These are phyloP conservation scores for Huntiella bhutanensis DNA, from an alignment of 2,329 filamentous ascomycete species.

Conservation along the genomic window DNA sequence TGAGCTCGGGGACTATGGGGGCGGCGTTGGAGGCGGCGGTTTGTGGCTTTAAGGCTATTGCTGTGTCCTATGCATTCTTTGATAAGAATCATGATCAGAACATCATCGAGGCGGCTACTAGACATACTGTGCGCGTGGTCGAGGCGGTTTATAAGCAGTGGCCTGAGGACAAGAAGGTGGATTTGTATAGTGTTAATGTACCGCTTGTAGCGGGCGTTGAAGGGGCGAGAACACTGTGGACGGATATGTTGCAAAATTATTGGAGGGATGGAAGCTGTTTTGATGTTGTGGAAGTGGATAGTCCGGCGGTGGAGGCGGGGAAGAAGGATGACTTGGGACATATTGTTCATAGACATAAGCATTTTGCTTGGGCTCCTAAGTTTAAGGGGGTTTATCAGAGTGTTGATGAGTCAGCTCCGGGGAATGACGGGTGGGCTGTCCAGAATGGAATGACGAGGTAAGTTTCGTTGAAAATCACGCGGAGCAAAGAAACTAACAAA, in stretches of 20 bases:
- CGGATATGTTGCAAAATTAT: constrained; percentile 73
- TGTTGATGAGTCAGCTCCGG: constrained; percentile 59
- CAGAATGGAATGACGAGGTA: constrained; percentile 74
- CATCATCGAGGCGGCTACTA: constrained; percentile 60
- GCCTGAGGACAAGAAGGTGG: constrained; percentile 44
- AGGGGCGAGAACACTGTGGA: constrained; percentile 56
- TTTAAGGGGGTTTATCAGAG: constrained; percentile 77
- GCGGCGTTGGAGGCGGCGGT: constrained; percentile 61
- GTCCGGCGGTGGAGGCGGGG: constrained; percentile 41
- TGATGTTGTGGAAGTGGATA: constrained; percentile 50
- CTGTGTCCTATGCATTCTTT: constrained; percentile 82
- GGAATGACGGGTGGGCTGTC: constrained; percentile 86
- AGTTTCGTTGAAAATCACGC: constrained; percentile 13
- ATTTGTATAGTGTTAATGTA: constrained; percentile 84
- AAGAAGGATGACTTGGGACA: constrained; percentile 3
- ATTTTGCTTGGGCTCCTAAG: constrained; percentile 86
- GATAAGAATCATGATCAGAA: constrained; percentile 62
- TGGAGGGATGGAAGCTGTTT: constrained; percentile 80
- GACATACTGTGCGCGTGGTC: constrained; percentile 56
- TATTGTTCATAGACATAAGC: constrained; percentile 49
- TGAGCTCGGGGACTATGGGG: constrained; percentile 61
- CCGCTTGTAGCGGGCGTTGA: constrained; percentile 64
- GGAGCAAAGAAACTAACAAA: constrained; percentile 5
- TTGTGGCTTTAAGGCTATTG: constrained; percentile 52
- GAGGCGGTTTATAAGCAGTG: constrained; percentile 63